Conservation (phyloP, 2,329 filamentous ascomycete genomes). For the Graphium sp. region DNA sequence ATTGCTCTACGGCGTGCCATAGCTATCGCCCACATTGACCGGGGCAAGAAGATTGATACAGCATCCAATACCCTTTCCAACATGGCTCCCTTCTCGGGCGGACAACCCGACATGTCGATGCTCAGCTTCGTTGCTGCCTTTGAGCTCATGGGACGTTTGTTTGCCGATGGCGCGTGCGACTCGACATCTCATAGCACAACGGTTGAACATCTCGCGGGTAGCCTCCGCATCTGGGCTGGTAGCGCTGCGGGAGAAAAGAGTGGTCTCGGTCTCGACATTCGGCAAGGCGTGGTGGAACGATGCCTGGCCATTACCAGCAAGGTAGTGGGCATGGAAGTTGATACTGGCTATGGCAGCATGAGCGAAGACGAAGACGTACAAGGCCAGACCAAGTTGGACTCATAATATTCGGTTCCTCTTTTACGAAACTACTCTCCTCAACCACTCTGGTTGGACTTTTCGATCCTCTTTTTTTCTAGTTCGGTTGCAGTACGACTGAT, state of each 20-base stretch:
- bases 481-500: too few relatives aligned
- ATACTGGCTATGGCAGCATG: slow-evolving; percentile 43
- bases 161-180: slow-evolving; percentile 26
- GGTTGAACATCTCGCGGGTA: slow-evolving; percentile 39
- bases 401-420: too few relatives aligned
- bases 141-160: slow-evolving; percentile 37
- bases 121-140: slow-evolving; percentile 43
- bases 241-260: slow-evolving; percentile 30
- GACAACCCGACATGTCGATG: slow-evolving; percentile 36
- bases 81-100: slow-evolving; percentile 15
- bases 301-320: slow-evolving; percentile 39
- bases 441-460: too few relatives aligned
- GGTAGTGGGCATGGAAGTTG: slow-evolving; percentile 40
- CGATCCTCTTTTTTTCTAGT: too few relatives aligned
- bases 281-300: slow-evolving; percentile 34
- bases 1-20: slow-evolving; percentile 43
- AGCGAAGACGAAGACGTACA: slow-evolving; percentile 28
- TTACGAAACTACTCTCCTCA: too few relatives aligned
- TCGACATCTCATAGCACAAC: slow-evolving; percentile 26
- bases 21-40: slow-evolving; percentile 40
- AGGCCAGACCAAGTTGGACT: too few relatives aligned
- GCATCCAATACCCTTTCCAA: slow-evolving; percentile 1
- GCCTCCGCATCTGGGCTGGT: slow-evolving; percentile 44
- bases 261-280: slow-evolving; percentile 31
- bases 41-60: slow-evolving; percentile 19